Evolutionary conservation across 2,329 filamentous ascomycete species (phyloP), one percentile per base, ranked within the genome.

Genomic region (Alternaria dauci): DNA sequence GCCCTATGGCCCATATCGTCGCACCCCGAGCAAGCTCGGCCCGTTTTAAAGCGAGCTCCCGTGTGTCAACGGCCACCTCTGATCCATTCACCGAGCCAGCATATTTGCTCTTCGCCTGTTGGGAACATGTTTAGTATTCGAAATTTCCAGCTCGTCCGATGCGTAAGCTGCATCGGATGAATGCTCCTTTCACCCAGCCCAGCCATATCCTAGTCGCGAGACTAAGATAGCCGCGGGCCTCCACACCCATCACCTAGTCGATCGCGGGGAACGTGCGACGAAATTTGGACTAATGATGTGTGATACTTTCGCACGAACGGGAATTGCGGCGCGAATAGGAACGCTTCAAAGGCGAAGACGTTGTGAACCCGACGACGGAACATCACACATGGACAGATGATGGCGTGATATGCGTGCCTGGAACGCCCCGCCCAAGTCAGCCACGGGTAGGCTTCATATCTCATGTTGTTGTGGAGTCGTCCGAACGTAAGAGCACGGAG

Each of bases 11-110:
- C 60, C 61, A 57, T 57, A 50, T 50, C 32, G 20, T 50, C 20
- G 46, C 20, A 26, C 46, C 20, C 58, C 61, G 46, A 62, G 48
- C 36, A 26, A 47, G 32, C 64, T 77, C 75, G 75, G 74, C 69
- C 73, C 74, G 75, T 75, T 63, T 77, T 78, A 63, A 71, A 76
- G 76, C 76, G 77, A 78, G 65, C 58, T 43, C 52, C 57, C 43
- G 34, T 56, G 52, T 59, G 28, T 44, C 41, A 48, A 25, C 12
- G 36, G 41, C 26, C 23, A 52, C 43, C 20, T 16, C 50, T 57
- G n/a, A 52, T 52, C 46, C 42, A 55, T 30, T 30, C 26, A 18
- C 30, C 46, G 23, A 52, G 52, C 61, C 53, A 62, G 42, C 47
- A 52, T 55, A 55, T 46, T 23, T 57, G 46, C 32, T 42, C 28